phyloP scores from a whole-genome alignment of 23 red algal genomes.

The Pyropia yezoensis region DNA sequence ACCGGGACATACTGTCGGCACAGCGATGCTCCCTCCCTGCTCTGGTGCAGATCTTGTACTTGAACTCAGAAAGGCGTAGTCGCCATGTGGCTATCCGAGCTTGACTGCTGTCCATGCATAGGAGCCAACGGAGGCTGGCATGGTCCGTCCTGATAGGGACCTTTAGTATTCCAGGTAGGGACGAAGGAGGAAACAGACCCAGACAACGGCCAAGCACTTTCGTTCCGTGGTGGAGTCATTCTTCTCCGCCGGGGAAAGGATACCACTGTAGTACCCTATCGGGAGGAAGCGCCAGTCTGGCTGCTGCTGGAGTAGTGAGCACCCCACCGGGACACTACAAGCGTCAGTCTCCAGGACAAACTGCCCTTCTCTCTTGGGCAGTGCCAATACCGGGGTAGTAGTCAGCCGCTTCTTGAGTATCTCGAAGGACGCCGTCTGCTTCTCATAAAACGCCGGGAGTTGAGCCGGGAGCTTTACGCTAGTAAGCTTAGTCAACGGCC shows the following conservation, averaged over 20 bases:
- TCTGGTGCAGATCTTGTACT: constrained; percentile 15
- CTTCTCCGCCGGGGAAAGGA: background rate
- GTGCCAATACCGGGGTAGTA: constrained; percentile 3
- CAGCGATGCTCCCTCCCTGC: constrained; percentile 3
- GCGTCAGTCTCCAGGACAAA: too few relatives aligned
- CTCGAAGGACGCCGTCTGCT: too few relatives aligned
- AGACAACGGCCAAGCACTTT: constrained; percentile 19
- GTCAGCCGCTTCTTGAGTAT: constrained; percentile 4
- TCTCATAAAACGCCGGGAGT: too few relatives aligned
- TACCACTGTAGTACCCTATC: constrained; percentile 22
- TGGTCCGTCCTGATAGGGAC: constrained; percentile 17
- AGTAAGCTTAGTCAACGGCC: too few relatives aligned
- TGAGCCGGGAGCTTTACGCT: too few relatives aligned
- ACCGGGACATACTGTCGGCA: constrained; percentile 9
- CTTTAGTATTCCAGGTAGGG: constrained; percentile 18
- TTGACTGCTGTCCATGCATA: constrained; percentile 6
- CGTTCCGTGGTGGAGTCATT: constrained; percentile 19
- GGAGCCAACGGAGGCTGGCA: constrained; percentile 9
- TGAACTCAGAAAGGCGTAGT: constrained; percentile 16
- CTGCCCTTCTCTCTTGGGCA: constrained; percentile 1
- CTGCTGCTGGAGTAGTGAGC: constrained; percentile 33
- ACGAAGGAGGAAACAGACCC: constrained; percentile 8
- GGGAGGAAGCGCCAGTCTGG: constrained; percentile 8
- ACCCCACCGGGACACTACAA: too few relatives aligned
- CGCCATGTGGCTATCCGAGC: constrained; percentile 8